These are phyloP conservation scores for Cytospora schulzeri DNA, from an alignment of 2,329 filamentous ascomycete species.

Conservation along the genomic window DNA sequence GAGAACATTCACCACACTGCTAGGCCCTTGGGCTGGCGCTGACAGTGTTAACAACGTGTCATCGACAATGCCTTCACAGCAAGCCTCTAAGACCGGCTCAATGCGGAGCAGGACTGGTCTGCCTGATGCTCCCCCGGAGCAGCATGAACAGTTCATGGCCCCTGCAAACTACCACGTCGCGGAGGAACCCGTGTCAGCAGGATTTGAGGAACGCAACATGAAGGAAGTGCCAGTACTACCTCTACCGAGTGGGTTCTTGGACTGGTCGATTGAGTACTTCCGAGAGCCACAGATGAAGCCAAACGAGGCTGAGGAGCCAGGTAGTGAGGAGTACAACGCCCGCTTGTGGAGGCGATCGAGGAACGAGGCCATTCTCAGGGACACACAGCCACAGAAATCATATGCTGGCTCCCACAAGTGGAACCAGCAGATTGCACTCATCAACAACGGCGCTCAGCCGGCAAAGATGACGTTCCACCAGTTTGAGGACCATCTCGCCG, in stretches of 20 bases:
- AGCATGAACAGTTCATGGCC: constrained; percentile 68
- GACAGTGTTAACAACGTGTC: constrained; percentile 39
- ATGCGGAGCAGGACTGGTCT: constrained; percentile 43
- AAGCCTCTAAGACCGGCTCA: constrained; percentile 39
- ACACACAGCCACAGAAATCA: constrained; percentile 91
- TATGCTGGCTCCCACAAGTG: constrained; percentile 83
- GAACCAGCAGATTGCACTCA: constrained; percentile 79
- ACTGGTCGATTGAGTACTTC: constrained; percentile 98
- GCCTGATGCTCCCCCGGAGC: constrained; percentile 66
- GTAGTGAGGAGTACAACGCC: constrained; percentile 94
- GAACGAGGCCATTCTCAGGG: constrained; percentile 88
- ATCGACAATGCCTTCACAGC: constrained; percentile 37
- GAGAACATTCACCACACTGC: constrained; percentile 64
- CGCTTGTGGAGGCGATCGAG: constrained; percentile 88
- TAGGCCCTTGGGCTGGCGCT: constrained; percentile 57
- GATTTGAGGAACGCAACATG: constrained; percentile 66
- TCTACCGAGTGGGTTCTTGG: constrained; percentile 79
- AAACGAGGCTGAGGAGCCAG: constrained; percentile 92
- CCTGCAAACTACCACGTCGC: constrained; percentile 75
- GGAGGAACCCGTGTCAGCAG: constrained; percentile 76
- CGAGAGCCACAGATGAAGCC: constrained; percentile 98
- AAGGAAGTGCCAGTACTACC: constrained; percentile 67
- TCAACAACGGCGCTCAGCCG: constrained; percentile 88
- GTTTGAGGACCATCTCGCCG: constrained; percentile 93
- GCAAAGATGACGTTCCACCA: constrained; percentile 96